Evolutionary conservation across 176 grass and related monocot genomes (phyloP), one percentile per base, ranked within the genome.

Genomic region (Bonia amplexicaulis): DNA sequence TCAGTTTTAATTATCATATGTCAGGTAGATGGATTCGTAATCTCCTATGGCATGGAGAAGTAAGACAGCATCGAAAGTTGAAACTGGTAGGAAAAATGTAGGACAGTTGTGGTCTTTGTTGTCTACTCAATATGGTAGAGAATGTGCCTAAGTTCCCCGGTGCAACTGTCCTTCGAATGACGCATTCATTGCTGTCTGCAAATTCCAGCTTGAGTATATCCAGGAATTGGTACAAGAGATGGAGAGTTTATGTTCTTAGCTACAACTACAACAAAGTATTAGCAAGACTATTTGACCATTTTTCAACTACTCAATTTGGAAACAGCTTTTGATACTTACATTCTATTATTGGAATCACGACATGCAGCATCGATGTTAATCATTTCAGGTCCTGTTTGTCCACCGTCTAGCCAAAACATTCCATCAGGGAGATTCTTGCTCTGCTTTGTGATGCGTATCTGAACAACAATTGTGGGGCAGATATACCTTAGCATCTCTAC

Each of bases 351-450:
- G 45, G 81, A 87, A 82, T 99, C 90, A 69, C 64, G 83, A 57
- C 59, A 76, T 86, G 84, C 85, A 80, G 93, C 65, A 83, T 39
- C 68, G 44, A 96, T 87, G 33, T 78, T 78, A 88, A 96, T 85
- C 86, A 94, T 70, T n/a, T 76, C 64, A 12, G 51, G 64, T 71
- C 69, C 76, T 47, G 67, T 77, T 74, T 82, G 69, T 42, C 65
- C 85, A 85, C 40, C 74, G 29, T 90, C 84, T 69, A 94, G 44
- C 96, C 91, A 99, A 85, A 99, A 99, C 61, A 80, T 73, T 47
- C 91, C 93, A 94, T 76, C 79, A 79, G 96, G 96, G 64, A 99
- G 93, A 92, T 99, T 99, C 83, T 93, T 94, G 74, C 46, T 94
- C 90, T 84, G 55, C 65, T 39, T 35, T 13, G 84, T 90, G 72